Base-by-base conservation (phyloP, 2,329 filamentous ascomycete species). In the Harringtonia lauricola region DNA sequence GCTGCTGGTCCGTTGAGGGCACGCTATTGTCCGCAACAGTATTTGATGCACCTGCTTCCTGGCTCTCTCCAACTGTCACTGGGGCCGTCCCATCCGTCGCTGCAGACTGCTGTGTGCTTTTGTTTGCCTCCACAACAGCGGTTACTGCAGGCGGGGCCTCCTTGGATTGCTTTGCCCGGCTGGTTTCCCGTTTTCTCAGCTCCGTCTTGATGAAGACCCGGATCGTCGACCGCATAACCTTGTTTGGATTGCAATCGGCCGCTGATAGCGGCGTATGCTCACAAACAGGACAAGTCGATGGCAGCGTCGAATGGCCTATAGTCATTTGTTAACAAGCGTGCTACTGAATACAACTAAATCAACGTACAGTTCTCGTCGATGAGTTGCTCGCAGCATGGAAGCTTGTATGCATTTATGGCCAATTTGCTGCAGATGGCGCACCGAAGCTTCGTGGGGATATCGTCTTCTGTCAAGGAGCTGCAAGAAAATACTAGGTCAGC, bases 401-500 rank as follows among this genome's bases (percentile, higher is more conserved):
- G 71, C 50, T 89, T 85, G 61, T 87, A 94, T 9, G 90, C 86
- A 60, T 95, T 94, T 51, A 94, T 70, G 26, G 88, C 89, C 46
- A 96, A 72, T 62, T 86, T 88, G 66, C 84, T 92, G 66, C 92
- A 98, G 54, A 87, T 86, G 42, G 87, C 87, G 70, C 92, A 98
- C 64, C 89, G 84, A 51, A 98, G 75, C 71, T 95, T 95, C 57
- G 89, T 87, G n/a, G 92, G 92, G 46, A 95, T 88, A 49, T 92
- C 86, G 55, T 90, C 86, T 51, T 83, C 77, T 18, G 78, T 69
- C 47, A 95, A 72, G 40, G 84, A 82, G 61, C 87, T 94, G 57
- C 22, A 31, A 12, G 37, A 42, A 35, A 17, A 10, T 14, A 15
- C 14, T 4, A 10, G 30, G 49, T 51, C 42, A 47, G 36, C 29